Conservation (phyloP, 1,284 basidiomycete species). For the Fistulina hepatica region DNA sequence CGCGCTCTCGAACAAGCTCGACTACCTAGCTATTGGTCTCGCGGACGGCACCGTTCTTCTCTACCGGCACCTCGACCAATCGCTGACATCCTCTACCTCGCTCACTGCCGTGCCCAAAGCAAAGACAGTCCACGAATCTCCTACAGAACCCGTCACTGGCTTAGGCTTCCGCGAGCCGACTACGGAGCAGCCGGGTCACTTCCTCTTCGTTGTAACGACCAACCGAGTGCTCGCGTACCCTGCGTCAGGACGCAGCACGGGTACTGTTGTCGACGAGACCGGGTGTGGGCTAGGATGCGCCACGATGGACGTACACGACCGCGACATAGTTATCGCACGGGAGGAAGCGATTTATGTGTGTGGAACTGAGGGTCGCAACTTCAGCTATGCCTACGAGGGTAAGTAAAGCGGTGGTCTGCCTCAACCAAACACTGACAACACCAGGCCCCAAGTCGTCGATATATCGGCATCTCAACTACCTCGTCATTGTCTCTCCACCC, state of each 20-base stretch:
- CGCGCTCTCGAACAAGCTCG: conserved; percentile 70
- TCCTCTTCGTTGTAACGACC: conserved; percentile 84
- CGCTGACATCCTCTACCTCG: conserved; percentile 56
- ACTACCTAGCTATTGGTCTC: conserved; percentile 83
- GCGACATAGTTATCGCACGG: conserved; percentile 76
- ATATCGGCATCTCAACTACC: conserved; percentile 66
- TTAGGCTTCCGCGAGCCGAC: conserved; percentile 75
- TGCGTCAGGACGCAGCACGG: conserved; percentile 66
- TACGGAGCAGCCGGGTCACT: conserved; percentile 38
- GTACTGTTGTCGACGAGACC: conserved; percentile 73
- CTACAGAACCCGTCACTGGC: conserved; percentile 82
- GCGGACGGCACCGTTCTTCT: conserved; percentile 92
- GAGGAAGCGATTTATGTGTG: conserved; percentile 92
- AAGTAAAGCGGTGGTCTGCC: conserved; percentile 6
- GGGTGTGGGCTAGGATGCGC: conserved; percentile 81
- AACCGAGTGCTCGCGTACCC: conserved; percentile 72
- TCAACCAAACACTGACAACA: neutral
- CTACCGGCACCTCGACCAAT: conserved; percentile 85
- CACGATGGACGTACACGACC: conserved; percentile 60
- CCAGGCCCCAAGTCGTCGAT: conserved; percentile 61
- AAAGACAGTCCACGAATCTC: conserved; percentile 67
- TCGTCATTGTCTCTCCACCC: conserved; percentile 84
- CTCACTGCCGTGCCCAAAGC: conserved; percentile 72
- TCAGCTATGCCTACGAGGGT: conserved; percentile 90
- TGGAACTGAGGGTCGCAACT: conserved; percentile 72